Evolutionary conservation across 1,284 basidiomycete genomes (phyloP), one percentile per base, ranked within the genome.

Genomic region (Tilletiopsis washingtonensis): DNA sequence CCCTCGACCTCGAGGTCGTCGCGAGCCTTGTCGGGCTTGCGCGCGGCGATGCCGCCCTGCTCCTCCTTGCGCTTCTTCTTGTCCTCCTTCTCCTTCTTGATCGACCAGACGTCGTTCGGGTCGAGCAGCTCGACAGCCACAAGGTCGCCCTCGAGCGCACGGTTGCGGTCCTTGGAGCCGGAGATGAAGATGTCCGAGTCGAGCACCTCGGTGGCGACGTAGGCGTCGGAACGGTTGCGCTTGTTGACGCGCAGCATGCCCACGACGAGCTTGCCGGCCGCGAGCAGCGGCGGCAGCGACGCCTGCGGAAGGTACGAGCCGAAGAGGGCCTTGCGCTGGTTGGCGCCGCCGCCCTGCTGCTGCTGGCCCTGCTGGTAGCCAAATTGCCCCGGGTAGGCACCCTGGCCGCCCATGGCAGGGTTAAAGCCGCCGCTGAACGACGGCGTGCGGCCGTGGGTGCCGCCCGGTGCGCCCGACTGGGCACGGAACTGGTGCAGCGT

Each of bases 61-160:
- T 99, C 94, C 77, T 99, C 94, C 81, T 99, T 99, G 48, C 67
- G 61, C 60, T 67, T 66, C 61, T 73, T 73, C 67, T 99, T 99
- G 78, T 98, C 94, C 75, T 98, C 93, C 78, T 99, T 99, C 78
- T 98, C 94, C 78, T 97, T 97, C 80, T 99, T 99, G 14, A 91
- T 94, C 19, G 85, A 84, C 94, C 94, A 97, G 6, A 98, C 93
- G 76, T 71, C 70, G 17, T n/a, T 47, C 14, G 46, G 46, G 23
- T 99, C 93, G 53, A 99, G 81, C 40, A 99, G 81, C 75, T 99
- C 94, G 34, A 99, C 89, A 23, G 94, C 94, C 52, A 99, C 94
- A 52, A 98, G 91, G 73, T 99, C 94, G 36, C 94, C 94, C 74
- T 98, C 94, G 38, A 99, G 80, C 27, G 94, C 94, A 63, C 94